Conservation (phyloP, 1,284 basidiomycete species). For the Pseudozyma tsukubaensis region DNA sequence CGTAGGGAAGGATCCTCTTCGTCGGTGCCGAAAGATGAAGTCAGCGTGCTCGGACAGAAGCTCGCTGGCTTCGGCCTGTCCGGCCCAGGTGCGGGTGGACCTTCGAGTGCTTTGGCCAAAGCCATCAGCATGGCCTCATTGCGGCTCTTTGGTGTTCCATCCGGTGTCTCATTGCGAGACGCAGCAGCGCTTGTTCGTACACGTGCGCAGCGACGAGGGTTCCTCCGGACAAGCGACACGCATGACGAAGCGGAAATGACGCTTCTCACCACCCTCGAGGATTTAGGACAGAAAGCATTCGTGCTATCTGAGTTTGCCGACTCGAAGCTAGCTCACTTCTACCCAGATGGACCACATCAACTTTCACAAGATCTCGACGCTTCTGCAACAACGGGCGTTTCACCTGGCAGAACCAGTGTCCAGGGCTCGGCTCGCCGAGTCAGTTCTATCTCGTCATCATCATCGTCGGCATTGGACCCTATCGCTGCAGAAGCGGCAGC, state of each 20-base stretch:
- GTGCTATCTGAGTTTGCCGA: constrained; percentile 93
- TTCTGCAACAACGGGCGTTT: constrained; percentile 28
- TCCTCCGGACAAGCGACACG: constrained; percentile 38
- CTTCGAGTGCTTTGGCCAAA: constrained; percentile 73
- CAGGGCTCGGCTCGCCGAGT: constrained; percentile 26
- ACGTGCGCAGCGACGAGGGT: constrained; percentile 59
- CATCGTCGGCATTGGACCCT: constrained; percentile 40
- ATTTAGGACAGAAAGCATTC: constrained; percentile 93
- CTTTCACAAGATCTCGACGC: constrained; percentile 36
- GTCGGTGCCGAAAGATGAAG: constrained; percentile 29
- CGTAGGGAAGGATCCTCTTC: constrained; percentile 25
- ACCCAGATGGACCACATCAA: constrained; percentile 72
- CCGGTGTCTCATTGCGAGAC: constrained; percentile 66
- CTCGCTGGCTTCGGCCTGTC: constrained; percentile 29
- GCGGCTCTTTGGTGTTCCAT: constrained; percentile 81
- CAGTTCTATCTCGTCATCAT: constrained; percentile 41
- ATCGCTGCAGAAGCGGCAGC: constrained; percentile 66
- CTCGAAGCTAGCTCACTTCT: constrained; percentile 80
- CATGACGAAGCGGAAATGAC: constrained; percentile 75
- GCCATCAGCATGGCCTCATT: constrained; percentile 89
- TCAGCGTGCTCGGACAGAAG: constrained; percentile 45
- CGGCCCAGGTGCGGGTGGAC: constrained; percentile 14
- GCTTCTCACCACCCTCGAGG: constrained; percentile 81
- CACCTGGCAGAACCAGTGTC: constrained; percentile 28
- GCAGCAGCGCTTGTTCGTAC: constrained; percentile 61